phyloP scores from a whole-genome alignment of 2,329 filamentous ascomycete genomes.

The Fusarium anguioides region DNA sequence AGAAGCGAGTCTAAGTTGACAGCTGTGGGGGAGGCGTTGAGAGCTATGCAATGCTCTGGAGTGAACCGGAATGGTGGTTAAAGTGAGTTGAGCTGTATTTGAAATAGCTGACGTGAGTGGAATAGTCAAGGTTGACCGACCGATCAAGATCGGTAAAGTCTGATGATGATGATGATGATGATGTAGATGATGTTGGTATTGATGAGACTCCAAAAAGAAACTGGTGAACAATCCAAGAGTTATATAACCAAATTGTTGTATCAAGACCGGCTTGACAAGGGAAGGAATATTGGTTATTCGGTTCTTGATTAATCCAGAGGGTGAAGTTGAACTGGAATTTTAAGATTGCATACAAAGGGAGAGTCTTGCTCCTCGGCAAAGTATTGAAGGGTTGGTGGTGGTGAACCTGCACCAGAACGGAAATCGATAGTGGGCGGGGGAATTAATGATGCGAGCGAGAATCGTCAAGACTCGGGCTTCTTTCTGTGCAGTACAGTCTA shows the following conservation, averaged over 20 bases:
- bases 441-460: conserved; percentile 13
- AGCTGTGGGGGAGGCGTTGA: conserved; percentile 27
- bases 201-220: conserved; percentile 11
- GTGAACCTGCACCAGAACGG: conserved; percentile 35
- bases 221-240: conserved; percentile 15
- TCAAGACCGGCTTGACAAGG: conserved; percentile 45
- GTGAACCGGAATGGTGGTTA: conserved; percentile 34
- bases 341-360: conserved; percentile 42
- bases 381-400: conserved; percentile 36
- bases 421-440: conserved; percentile 18
- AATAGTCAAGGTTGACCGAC: conserved; percentile 1
- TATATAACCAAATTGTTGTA: conserved; percentile 31
- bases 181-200: conserved; percentile 8
- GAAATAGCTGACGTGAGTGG: conserved; percentile 22
- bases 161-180: conserved; percentile 7
- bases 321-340: conserved; percentile 36
- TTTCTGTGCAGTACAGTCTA: background rate
- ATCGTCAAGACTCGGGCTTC: conserved; percentile 41
- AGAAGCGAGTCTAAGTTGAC: conserved; percentile 5
- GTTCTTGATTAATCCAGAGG: conserved; percentile 30
- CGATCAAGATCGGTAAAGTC: conserved; percentile 4
- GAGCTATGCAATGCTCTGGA: conserved; percentile 1
- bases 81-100: conserved; percentile 26
- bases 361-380: conserved; percentile 38
- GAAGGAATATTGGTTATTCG: conserved; percentile 38